Evolutionary conservation across 1,284 basidiomycete species (phyloP), one percentile per base, ranked within the genome.

Genomic region (Ganoderma resinaceum): DNA sequence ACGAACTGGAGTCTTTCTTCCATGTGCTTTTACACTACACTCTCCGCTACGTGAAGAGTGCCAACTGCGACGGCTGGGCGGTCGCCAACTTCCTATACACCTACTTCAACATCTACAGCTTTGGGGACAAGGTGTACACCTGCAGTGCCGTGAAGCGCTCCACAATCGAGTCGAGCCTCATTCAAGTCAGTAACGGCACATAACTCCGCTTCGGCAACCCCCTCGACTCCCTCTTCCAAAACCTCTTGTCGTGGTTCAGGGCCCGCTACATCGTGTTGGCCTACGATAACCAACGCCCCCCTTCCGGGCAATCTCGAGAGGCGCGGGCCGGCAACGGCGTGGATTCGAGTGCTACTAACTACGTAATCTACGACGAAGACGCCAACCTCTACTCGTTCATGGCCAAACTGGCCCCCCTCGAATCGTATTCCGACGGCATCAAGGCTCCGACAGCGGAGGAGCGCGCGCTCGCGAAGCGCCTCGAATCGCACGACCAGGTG

Each of bases 1-100:
- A 72, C 33, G 71, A 72, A 29, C 43, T 72, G 20, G 71, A 72
- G 16, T 67, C 68, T 2, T 67, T 72, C 46, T 61, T 67, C 43
- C 59, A 72, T 37, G 66, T 72, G 43, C 33, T 60, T n/a, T 42
- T 72, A 23, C 68, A 72, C 62, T 40, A 66, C 46, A 66, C 42
- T 26, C n/a, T 68, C 6, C 68, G 71, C 1, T 70, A 70, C 23
- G 38, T 70, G 18, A 31, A 23, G 8, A 49, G 58, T 14, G 61
- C 59, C 42, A 58, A 53, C 46, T 16, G 8, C n/a, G 38, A 65
- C 11, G 52, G 63, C 26, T 55, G 38, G 29, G 20, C 11, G n/a
- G 33, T 55, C 18, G 52, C 52, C 31, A 8, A 55, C 14, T 65
- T 59, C 63, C 61, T 71, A 42, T 46, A 62, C 18, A 14, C 1